A percentile compares a stretch with the other conserved stretches of the same genome.
phyloP scores from a whole-genome alignment of 331 rosid species.

The Pyrus hybrid region DNA sequence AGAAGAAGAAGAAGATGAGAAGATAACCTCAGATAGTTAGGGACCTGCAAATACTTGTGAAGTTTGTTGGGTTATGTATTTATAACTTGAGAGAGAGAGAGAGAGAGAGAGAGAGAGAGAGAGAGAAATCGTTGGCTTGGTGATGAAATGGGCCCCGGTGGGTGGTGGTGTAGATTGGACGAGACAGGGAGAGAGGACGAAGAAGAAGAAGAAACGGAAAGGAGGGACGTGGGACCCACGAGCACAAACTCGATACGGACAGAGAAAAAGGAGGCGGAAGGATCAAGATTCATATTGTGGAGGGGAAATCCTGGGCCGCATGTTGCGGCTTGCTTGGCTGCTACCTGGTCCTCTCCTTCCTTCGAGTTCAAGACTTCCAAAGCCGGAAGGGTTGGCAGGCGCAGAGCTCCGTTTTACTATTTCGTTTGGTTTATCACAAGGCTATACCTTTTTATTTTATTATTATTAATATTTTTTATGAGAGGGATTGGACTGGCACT shows the following conservation, averaged over 20 bases:
- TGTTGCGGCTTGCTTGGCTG: neutral
- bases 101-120: neutral
- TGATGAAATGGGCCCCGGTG: neutral
- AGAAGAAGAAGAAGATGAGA: neutral
- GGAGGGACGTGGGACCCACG: neutral
- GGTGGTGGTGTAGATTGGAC: neutral
- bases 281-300: neutral
- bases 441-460: neutral
- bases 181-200: neutral
- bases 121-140: neutral
- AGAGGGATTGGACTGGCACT: too few species aligned
- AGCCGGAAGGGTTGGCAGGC: neutral
- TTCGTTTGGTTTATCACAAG: too few species aligned
- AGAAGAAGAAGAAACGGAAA: neutral
- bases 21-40: neutral
- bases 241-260: neutral
- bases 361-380: neutral
- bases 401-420: neutral
- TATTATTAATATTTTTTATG: too few species aligned
- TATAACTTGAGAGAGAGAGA: neutral
- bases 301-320: neutral
- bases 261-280: too few species aligned
- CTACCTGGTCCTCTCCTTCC: neutral
- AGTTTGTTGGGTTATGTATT: neutral
- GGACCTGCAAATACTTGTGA: neutral